Conservation (phyloP, 2,329 filamentous ascomycete species). For the Xylaria digitata region DNA sequence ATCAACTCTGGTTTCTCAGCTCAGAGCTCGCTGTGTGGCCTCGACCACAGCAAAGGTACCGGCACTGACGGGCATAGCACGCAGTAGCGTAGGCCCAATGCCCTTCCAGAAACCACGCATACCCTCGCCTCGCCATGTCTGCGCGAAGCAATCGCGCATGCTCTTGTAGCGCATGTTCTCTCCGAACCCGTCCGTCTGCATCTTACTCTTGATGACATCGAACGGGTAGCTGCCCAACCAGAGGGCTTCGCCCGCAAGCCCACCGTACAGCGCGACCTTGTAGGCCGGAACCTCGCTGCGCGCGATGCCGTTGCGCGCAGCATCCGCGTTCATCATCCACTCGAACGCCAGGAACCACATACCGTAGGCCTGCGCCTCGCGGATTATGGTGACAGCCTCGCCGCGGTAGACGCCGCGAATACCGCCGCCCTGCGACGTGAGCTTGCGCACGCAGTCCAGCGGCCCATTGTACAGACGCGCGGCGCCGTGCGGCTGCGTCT, state of each 20-base stretch:
- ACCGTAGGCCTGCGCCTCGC: constrained; percentile 95
- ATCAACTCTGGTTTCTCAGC: not conserved
- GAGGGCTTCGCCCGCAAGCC: constrained; percentile 90
- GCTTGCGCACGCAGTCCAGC: constrained; percentile 88
- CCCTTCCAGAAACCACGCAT: constrained; percentile 93
- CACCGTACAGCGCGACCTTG: constrained; percentile 93
- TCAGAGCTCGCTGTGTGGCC: constrained; percentile 71
- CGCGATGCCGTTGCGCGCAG: constrained; percentile 77
- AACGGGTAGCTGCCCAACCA: constrained; percentile 96
- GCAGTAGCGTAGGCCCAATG: constrained; percentile 86
- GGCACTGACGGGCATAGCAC: constrained; percentile 96
- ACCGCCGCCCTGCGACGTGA: constrained; percentile 71
- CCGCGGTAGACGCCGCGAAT: constrained; percentile 85
- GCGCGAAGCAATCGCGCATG: constrained; percentile 89
- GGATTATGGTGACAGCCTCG: constrained; percentile 82
- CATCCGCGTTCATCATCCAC: constrained; percentile 94
- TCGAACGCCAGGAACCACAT: constrained; percentile 96
- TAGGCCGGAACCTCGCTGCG: constrained; percentile 82
- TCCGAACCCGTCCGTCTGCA: constrained; percentile 97
- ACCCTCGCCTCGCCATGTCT: constrained; percentile 84
- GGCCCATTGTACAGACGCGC: constrained; percentile 83
- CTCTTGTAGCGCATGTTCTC: constrained; percentile 74
- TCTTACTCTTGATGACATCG: constrained; percentile 98
- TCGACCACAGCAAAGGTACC: constrained; percentile 94
- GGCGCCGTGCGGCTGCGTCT: constrained; percentile 93